Evolutionary conservation across 108 stramenopile genomes (phyloP).

Genomic region (Epipyxis sp.): DNA sequence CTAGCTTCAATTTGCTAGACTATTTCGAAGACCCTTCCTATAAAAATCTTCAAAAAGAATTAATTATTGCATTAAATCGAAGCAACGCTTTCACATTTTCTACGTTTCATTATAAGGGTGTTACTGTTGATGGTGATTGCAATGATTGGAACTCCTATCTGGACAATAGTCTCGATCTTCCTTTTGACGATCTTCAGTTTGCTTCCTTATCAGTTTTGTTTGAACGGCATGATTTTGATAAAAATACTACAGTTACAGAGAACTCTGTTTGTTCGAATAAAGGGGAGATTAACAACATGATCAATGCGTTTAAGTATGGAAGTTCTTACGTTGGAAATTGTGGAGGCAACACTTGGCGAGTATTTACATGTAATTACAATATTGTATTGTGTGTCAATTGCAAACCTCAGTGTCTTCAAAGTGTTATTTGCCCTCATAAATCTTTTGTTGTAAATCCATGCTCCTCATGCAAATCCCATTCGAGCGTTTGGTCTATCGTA

Average conservation of each 20-base stretch:
- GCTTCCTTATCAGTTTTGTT: background rate
- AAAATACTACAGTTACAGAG: background rate
- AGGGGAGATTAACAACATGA: background rate
- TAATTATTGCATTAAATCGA: background rate
- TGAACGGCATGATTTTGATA: background rate
- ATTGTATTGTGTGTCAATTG: conserved; percentile 6
- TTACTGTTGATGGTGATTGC: conserved; percentile 3
- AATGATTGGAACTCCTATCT: background rate
- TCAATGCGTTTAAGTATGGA: background rate
- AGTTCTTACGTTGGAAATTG: background rate
- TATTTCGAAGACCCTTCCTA: background rate
- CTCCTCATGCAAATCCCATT: background rate
- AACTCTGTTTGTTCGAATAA: background rate
- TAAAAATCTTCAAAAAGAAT: background rate
- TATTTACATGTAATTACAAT: background rate
- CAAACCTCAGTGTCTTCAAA: background rate
- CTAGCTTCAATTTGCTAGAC: background rate
- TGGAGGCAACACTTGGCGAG: conserved; percentile 9
- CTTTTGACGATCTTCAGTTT: background rate
- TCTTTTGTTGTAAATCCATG: conserved; percentile 15
- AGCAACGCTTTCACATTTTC: background rate
- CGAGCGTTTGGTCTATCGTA: background rate
- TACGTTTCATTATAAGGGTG: background rate
- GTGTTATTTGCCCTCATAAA: background rate
- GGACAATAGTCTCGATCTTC: background rate